Base-by-base conservation (phyloP, 306 rosid genomes). In the Medicago truncatula region DNA sequence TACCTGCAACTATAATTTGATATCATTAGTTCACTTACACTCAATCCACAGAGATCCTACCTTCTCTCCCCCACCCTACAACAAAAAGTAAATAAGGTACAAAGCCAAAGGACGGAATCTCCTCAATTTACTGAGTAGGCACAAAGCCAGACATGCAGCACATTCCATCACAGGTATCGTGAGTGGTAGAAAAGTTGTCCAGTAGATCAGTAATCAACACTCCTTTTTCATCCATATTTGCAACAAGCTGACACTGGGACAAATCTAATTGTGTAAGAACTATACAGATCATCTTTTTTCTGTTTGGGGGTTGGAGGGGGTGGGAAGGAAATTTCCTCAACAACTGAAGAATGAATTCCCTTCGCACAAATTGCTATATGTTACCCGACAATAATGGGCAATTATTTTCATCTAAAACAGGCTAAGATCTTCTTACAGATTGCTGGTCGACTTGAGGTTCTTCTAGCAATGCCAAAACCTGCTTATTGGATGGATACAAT, bases 401-500 rank as follows among this genome's bases (percentile, higher is more conserved):
- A 70, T 54, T 76, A 80, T 72, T 74, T 80, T 70, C 80, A 78
- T 61, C 67, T 36, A 28, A 67, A 82, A 73, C 72, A 66, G 75
- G 61, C 70, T 39, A 52, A 56, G 59, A 78, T 61, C 74, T 82
- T 84, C 83, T 74, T 72, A 64, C 69, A 76, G 75, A 82, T 39
- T 43, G 78, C 82, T 80, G 71, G 71, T 76, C 71, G 70, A 78
- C 58, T 72, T 60, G 49, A 8, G 60, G 57, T 79, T 53, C 59
- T 74, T 52, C 81, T 57, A 77, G 78, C 83, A 71, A 70, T 23
- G 79, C 75, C 80, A 79, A 67, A 78, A 68, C 83, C 85, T 80
- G 75, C 86, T 83, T 89, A 88, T 77, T 85, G 82, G 82, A 75
- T 73, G 82, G 70, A 83, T 82, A 79, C 87, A 78, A 81, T 70